These are phyloP conservation scores for Erodium maritimum DNA, from an alignment of 345 rosid species.

Conservation along the genomic window DNA sequence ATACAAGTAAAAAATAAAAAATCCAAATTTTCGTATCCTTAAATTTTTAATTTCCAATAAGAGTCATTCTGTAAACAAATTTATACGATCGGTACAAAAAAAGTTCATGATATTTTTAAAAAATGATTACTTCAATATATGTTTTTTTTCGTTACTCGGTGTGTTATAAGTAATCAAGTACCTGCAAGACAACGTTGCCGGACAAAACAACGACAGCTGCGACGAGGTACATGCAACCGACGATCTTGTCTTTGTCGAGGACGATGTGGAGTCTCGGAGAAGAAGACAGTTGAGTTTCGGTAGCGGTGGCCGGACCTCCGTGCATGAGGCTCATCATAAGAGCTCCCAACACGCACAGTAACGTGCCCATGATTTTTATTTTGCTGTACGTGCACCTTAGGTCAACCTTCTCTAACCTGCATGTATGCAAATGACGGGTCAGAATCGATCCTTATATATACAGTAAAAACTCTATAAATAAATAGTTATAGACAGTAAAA, in stretches of 20 bases:
- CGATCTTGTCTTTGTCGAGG: slow-evolving; percentile 39
- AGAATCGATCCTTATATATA: too few relatives aligned
- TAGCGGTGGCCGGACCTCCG: slow-evolving; percentile 29
- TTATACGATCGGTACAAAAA: too few relatives aligned
- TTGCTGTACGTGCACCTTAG: slow-evolving; percentile 65
- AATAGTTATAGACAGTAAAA: too few relatives aligned
- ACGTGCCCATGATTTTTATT: slow-evolving; percentile 70
- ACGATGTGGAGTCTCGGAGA: not conserved
- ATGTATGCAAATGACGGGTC: not conserved
- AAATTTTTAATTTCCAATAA: too few relatives aligned
- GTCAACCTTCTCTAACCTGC: slow-evolving; percentile 79
- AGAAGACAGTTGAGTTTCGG: not conserved
- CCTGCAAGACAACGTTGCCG: slow-evolving; percentile 70
- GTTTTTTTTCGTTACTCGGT: too few relatives aligned
- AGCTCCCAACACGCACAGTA: slow-evolving; percentile 72
- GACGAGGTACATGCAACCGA: slow-evolving; percentile 69
- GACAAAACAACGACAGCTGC: slow-evolving; percentile 69
- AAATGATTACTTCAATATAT: too few relatives aligned
- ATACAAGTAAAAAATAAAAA: too few relatives aligned
- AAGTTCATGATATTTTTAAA: too few relatives aligned
- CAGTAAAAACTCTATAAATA: too few relatives aligned
- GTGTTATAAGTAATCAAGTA: slow-evolving; percentile 2
- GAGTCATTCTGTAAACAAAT: too few relatives aligned
- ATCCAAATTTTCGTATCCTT: too few relatives aligned
- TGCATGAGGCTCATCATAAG: slow-evolving; percentile 73